phyloP scores from a whole-genome alignment of 192 early-diverging fungal genomes.

The Backusella tarrabulga region DNA sequence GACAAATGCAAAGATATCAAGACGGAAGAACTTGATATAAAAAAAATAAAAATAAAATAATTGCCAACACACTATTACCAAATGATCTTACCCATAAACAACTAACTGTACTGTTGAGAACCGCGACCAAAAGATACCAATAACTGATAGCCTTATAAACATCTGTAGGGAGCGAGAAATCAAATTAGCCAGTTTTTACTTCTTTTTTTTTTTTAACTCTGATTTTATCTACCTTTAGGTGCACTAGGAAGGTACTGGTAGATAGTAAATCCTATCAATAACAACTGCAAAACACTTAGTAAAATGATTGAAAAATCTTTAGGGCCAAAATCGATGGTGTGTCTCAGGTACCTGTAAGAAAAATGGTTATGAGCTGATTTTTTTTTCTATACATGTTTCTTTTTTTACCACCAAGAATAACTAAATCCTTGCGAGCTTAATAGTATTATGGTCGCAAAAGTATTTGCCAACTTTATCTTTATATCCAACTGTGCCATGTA shows the following conservation, averaged over 20 bases:
- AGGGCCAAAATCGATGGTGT: neutral
- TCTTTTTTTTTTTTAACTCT: neutral
- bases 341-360: neutral
- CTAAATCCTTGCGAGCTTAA: conserved; percentile 4
- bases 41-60: neutral
- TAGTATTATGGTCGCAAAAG: neutral
- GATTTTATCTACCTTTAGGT: conserved; percentile 27
- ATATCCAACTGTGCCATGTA: conserved; percentile 3
- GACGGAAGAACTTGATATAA: conserved; percentile 13
- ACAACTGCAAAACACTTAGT: conserved; percentile 16
- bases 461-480: conserved; percentile 12
- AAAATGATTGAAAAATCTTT: conserved; percentile 25
- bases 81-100: conserved; percentile 19
- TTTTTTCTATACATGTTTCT: neutral
- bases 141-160: conserved; percentile 26
- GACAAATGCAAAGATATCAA: conserved; percentile 24
- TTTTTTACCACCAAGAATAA: conserved; percentile 14
- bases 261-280: conserved; percentile 31
- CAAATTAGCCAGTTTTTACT: neutral
- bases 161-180: conserved; percentile 1
- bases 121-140: conserved; percentile 28
- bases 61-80: neutral
- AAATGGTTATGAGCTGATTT: neutral
- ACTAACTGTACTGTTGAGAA: conserved; percentile 14
- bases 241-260: conserved; percentile 32